Base-by-base conservation (phyloP, 768 basidiomycete genomes). In the Asterophora lycoperdoides region DNA sequence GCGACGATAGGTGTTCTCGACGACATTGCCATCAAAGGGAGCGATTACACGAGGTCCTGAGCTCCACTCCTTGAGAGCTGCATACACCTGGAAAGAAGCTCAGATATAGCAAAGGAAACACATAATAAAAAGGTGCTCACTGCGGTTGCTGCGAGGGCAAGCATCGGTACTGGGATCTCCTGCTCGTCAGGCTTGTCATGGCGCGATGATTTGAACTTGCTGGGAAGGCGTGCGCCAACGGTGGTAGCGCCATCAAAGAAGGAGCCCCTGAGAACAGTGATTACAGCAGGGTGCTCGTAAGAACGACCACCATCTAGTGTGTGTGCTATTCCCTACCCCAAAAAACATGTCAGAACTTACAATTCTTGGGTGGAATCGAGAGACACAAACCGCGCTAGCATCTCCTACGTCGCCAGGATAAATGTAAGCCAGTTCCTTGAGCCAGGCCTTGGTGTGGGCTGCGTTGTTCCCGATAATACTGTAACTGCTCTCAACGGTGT, bases 151-250 rank as follows among this genome's bases (percentile, higher is more conserved):
- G n/a, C n/a, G n/a, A n/a, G n/a, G 47, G n/a, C n/a, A n/a, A n/a
- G n/a, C n/a, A n/a, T n/a, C n/a, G n/a, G n/a, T n/a, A n/a, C n/a
- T n/a, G n/a, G 47, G 10, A 48, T 15, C 30, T 41, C 47, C 18
- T 48, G 40, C 39, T 48, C 39, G 11, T 48, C 39, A 9, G 47
- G 17, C 32, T 15, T 48, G n/a, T 48, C 47, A 28, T 15, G n/a
- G 14, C 15, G 28, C 4, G 47, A 48, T n/a, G 39, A 48, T 17
- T 41, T 40, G 40, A 48, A 41, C 32, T 48, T 48, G n/a, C 26
- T 41, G 17, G 39, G 47, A 34, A 48, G 47, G 6, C 32, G 47
- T 15, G 37, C 39, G 14, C 47, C 39, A 14, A 48, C 19, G 6
- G 39, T 40, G 20, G 47, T 7, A 11, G 34, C 8, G 5, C 45